These are phyloP conservation scores for Coemansia sp. DNA, from an alignment of 192 early-diverging fungal species.

Conservation along the genomic window DNA sequence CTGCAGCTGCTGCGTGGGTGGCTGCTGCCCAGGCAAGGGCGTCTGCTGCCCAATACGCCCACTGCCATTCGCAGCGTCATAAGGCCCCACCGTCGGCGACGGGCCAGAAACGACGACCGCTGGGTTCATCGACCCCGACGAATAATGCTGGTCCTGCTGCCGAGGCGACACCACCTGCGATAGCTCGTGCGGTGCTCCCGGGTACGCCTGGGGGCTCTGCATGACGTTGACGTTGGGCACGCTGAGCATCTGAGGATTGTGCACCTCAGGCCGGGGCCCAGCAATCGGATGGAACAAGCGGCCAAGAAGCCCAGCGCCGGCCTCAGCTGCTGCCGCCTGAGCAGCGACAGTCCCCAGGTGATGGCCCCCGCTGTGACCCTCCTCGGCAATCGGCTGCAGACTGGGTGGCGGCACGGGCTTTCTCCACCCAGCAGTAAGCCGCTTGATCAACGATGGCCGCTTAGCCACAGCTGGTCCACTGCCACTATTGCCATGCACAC, in stretches of 20 bases:
- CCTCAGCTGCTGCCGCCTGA: slow-evolving; percentile 12
- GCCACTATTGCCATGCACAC: neutral
- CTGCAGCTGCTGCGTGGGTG: neutral
- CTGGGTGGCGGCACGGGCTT: slow-evolving; percentile 15
- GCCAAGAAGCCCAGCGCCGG: slow-evolving; percentile 16
- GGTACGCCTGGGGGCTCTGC: slow-evolving; percentile 22
- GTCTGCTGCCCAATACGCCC: slow-evolving; percentile 18
- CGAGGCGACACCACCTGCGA: slow-evolving; percentile 1
- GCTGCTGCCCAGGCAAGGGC: slow-evolving; percentile 36
- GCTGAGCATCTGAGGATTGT: slow-evolving; percentile 1
- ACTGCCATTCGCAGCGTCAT: neutral
- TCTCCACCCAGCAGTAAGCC: slow-evolving; percentile 48
- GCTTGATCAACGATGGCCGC: slow-evolving; percentile 47
- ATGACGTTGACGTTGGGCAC: slow-evolving; percentile 22
- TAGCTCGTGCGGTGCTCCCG: slow-evolving; percentile 3
- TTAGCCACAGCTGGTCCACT: neutral
- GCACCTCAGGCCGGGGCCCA: neutral
- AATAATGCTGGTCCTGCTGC: slow-evolving; percentile 15
- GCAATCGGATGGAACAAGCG: slow-evolving; percentile 20
- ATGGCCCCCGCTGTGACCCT: neutral
- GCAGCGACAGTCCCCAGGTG: neutral
- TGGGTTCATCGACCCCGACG: slow-evolving; percentile 7
- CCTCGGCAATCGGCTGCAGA: slow-evolving; percentile 31
- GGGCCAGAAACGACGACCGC: neutral
- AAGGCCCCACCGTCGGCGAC: neutral